Evolutionary conservation across 495 filamentous ascomycete species (phyloP).

Genomic region (Hypoxylon subgilvum): DNA sequence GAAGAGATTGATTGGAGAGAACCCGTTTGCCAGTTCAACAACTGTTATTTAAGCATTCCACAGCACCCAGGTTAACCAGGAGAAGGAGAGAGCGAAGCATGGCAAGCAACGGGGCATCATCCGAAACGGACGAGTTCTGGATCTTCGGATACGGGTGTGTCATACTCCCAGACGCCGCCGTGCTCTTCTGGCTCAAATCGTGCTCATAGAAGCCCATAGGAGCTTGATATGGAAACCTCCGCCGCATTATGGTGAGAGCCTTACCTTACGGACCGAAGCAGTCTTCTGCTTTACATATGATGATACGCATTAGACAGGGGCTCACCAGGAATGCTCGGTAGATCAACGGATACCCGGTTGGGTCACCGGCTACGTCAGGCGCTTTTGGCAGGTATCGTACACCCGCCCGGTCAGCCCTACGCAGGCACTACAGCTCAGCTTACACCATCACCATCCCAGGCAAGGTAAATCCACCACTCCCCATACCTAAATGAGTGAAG

Average conservation of each 20-base stretch:
- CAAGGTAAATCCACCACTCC: constrained; percentile 54
- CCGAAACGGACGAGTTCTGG: constrained; percentile 67
- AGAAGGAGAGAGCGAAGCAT: constrained; percentile 8
- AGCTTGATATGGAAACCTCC: constrained; percentile 99
- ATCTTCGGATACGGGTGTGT: constrained; percentile 87
- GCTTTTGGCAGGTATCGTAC: constrained; percentile 90
- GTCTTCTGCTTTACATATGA: neutral
- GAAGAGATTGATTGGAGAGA: too few relatives aligned
- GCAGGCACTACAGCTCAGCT: constrained; percentile 25
- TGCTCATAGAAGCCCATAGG: constrained; percentile 61
- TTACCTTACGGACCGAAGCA: constrained; percentile 3
- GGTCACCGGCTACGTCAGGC: constrained; percentile 89
- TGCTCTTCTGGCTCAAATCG: constrained; percentile 17
- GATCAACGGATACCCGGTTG: constrained; percentile 88
- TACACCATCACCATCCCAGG: constrained; percentile 52
- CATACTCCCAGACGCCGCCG: constrained; percentile 33
- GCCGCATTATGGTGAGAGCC: constrained; percentile 81
- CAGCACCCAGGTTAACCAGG: neutral
- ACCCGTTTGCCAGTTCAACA: too few relatives aligned
- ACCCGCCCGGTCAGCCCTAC: constrained; percentile 2
- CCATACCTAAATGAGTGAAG: too few relatives aligned
- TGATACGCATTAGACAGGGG: neutral
- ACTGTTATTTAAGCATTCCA: too few relatives aligned
- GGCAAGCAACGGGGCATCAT: constrained; percentile 29
- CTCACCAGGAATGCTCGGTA: constrained; percentile 46